Evolutionary conservation across 495 filamentous ascomycete genomes (phyloP).

Genomic region (Amniculicola lignicola): DNA sequence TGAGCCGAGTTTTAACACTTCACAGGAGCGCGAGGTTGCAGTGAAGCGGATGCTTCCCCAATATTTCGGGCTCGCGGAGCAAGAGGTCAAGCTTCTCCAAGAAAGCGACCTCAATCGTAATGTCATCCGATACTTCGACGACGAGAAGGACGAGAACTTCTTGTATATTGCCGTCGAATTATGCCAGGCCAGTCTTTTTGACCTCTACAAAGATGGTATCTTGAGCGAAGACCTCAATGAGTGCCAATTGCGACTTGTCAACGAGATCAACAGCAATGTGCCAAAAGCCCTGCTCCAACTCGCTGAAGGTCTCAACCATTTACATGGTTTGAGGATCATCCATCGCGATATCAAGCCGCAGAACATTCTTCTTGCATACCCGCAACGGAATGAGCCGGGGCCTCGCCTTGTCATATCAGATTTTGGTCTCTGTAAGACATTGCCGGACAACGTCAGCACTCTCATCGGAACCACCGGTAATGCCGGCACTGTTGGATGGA

Average conservation of each 20-base stretch:
- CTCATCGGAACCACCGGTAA: constrained; percentile 92
- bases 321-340: constrained; percentile 90
- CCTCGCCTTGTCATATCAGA: constrained; percentile 89
- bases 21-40: constrained; percentile 79
- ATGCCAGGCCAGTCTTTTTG: constrained; percentile 89
- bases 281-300: constrained; percentile 77
- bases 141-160: constrained; percentile 83
- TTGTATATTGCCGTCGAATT: constrained; percentile 94
- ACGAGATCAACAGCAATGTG: constrained; percentile 51
- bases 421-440: constrained; percentile 95
- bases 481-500: constrained; percentile 92
- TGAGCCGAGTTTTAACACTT: neutral
- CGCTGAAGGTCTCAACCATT: constrained; percentile 76
- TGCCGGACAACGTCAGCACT: constrained; percentile 93
- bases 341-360: constrained; percentile 97
- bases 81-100: constrained; percentile 83
- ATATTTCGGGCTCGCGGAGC: constrained; percentile 91
- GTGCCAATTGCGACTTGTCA: constrained; percentile 49
- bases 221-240: constrained; percentile 32
- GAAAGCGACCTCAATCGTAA: constrained; percentile 95
- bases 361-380: constrained; percentile 77
- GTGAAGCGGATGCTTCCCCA: constrained; percentile 95
- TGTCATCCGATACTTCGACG: constrained; percentile 92
- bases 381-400: constrained; percentile 46
- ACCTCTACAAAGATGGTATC: constrained; percentile 62